Percentiles rank a stretch among this genome's conserved stretches.
phyloP scores from a whole-genome alignment of 495 filamentous ascomycete species.

The Melanomma pulvis-pyrius region DNA sequence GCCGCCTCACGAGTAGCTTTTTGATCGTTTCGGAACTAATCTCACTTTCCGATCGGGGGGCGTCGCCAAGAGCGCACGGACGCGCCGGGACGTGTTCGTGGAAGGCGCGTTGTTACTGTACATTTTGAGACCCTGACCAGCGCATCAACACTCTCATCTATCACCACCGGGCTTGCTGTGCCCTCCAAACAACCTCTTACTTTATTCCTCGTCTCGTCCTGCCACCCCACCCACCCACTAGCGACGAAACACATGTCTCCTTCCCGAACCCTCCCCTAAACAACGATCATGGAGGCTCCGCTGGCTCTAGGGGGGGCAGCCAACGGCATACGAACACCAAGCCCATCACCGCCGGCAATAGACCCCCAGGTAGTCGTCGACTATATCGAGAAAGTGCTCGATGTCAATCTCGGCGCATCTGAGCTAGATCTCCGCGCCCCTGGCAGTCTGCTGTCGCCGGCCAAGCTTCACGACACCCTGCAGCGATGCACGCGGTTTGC shows the following conservation, averaged over 20 bases:
- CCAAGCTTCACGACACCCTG: constrained; percentile 72
- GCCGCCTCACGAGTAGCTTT: neutral
- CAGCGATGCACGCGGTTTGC: constrained; percentile 88
- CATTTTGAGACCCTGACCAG: constrained; percentile 15
- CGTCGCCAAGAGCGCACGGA: constrained; percentile 9
- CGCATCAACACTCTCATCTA: constrained; percentile 23
- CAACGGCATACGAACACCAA: constrained; percentile 43
- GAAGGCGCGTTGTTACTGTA: neutral
- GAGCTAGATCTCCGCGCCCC: constrained; percentile 74
- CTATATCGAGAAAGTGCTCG: constrained; percentile 75
- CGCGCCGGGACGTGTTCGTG: neutral
- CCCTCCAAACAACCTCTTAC: constrained; percentile 3
- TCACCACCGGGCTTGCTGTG: neutral
- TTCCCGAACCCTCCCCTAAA: constrained; percentile 18
- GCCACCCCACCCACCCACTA: constrained; percentile 1
- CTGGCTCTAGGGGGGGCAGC: constrained; percentile 40
- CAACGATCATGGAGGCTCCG: constrained; percentile 46
- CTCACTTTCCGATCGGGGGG: neutral
- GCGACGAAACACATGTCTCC: constrained; percentile 35
- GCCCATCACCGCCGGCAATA: constrained; percentile 50
- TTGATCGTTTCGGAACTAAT: neutral
- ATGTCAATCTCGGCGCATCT: constrained; percentile 82
- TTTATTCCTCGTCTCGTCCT: neutral
- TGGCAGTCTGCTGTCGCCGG: constrained; percentile 79
- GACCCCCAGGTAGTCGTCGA: constrained; percentile 70